Conservation (phyloP, 2,329 filamentous ascomycete genomes). For the Fusarium odoratissimum region DNA sequence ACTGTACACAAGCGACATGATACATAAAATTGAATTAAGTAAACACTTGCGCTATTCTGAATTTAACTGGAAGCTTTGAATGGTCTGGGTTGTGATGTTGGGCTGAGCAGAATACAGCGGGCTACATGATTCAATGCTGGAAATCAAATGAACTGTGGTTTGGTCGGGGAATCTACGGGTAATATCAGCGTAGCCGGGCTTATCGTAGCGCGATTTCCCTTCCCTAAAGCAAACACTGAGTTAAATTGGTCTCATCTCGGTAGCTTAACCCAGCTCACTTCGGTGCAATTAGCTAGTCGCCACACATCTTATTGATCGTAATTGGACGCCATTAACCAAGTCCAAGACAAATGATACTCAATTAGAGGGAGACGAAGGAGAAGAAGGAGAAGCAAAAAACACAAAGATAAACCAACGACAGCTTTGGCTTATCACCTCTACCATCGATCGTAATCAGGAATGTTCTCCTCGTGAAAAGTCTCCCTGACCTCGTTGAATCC, state of each 20-base stretch:
- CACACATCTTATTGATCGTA: neutral
- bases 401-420: rapidly evolving
- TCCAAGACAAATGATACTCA: neutral
- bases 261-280: too few species aligned
- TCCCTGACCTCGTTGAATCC: neutral
- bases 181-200: rapidly evolving
- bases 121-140: too few species aligned
- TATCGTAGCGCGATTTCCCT: neutral
- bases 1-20: rapidly evolving
- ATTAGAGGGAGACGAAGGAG: neutral
- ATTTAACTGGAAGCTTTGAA: rapidly evolving
- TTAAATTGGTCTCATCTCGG: rapidly evolving
- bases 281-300: neutral
- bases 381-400: neutral
- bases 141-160: too few species aligned
- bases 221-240: neutral
- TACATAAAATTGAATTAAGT: neutral
- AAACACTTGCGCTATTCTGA: rapidly evolving
- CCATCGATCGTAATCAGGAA: neutral
- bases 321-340: neutral
- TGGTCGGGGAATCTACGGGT: rapidly evolving
- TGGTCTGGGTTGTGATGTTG: rapidly evolving
- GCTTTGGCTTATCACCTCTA: neutral
- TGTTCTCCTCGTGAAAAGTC: neutral
- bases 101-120: too few species aligned